Percentiles rank a stretch among this genome's conserved stretches.
phyloP scores from a whole-genome alignment of 2,329 filamentous ascomycete species.

The Botryosphaeria dothidea region DNA sequence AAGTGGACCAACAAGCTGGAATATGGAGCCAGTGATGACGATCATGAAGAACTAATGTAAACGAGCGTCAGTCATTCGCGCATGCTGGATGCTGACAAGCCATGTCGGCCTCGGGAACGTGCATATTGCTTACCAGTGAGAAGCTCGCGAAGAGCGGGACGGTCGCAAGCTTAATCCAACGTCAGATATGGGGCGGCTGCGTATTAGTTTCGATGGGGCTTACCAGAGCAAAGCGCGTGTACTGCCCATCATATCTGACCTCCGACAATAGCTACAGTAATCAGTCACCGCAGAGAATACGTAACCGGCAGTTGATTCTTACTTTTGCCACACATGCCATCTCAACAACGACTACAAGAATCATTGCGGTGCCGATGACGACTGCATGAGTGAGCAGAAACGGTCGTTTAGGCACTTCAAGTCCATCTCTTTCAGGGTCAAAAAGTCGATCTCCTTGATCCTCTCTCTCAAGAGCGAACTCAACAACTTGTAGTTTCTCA shows the following conservation, averaged over 20 bases:
- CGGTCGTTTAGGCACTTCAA: constrained; percentile 26
- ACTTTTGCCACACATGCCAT: constrained; percentile 34
- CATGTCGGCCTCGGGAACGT: constrained; percentile 18
- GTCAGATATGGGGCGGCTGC: constrained; percentile 20
- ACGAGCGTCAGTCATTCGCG: not conserved
- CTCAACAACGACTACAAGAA: constrained; percentile 32
- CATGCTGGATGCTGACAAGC: constrained; percentile 13
- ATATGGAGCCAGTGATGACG: constrained; percentile 48
- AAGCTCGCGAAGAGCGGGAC: constrained; percentile 41
- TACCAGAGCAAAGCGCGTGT: constrained; percentile 41
- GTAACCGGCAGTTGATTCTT: constrained; percentile 10
- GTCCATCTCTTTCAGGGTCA: constrained; percentile 28
- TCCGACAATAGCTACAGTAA: constrained; percentile 31
- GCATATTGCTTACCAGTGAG: constrained; percentile 27
- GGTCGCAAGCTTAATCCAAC: constrained; percentile 32
- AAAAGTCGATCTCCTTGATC: constrained; percentile 29
- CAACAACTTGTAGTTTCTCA: constrained; percentile 30
- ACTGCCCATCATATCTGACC: constrained; percentile 42
- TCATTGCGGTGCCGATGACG: constrained; percentile 29
- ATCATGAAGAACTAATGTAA: constrained; percentile 52
- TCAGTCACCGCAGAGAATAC: not conserved
- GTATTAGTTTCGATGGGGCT: constrained; percentile 1
- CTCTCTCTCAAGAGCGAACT: constrained; percentile 28
- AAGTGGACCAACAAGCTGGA: constrained; percentile 53
- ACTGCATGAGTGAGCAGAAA: constrained; percentile 24